A percentile compares a stretch with the other conserved stretches of the same genome.
These are phyloP conservation scores for Nakaseomyces delphensis DNA, from an alignment of 1,139 yeast species.

Conservation along the genomic window DNA sequence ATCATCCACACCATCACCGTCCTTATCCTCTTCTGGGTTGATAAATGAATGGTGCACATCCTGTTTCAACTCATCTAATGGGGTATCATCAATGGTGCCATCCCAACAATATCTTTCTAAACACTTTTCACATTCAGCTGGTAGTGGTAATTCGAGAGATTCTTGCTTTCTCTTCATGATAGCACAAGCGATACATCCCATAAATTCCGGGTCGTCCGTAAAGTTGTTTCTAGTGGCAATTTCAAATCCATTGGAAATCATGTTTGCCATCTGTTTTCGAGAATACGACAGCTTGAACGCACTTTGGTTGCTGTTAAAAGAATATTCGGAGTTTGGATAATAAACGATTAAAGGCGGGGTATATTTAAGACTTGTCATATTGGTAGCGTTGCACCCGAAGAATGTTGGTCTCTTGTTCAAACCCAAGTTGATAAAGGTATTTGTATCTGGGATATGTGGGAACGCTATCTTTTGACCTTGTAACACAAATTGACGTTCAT, in stretches of 20 bases:
- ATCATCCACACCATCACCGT: conserved; percentile 4
- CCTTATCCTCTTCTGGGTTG: conserved; percentile 9
- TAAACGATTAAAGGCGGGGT: conserved; percentile 69
- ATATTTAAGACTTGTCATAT: conserved; percentile 44
- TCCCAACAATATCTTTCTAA: conserved; percentile 75
- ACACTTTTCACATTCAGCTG: conserved; percentile 65
- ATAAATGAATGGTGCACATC: conserved; percentile 18
- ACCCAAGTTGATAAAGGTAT: conserved; percentile 50
- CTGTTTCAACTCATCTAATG: conserved; percentile 13
- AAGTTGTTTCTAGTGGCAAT: conserved; percentile 60
- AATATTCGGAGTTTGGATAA: conserved; percentile 66
- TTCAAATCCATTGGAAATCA: conserved; percentile 74
- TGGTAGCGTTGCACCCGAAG: conserved; percentile 71
- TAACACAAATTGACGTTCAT: conserved; percentile 53
- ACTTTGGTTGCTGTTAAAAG: conserved; percentile 58
- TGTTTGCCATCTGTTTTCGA: conserved; percentile 44
- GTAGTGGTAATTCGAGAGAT: conserved; percentile 49
- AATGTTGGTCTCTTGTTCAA: conserved; percentile 58
- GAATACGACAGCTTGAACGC: conserved; percentile 58
- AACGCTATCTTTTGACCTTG: conserved; percentile 59
- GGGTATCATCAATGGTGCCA: conserved; percentile 33
- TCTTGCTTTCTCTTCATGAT: conserved; percentile 73
- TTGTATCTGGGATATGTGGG: conserved; percentile 72
- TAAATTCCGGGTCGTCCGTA: conserved; percentile 65
- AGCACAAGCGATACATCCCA: conserved; percentile 80